Evolutionary conservation across 148 eudicot genomes (phyloP), one percentile per base, ranked within the genome.

Genomic region (Gaultheria prostrata): DNA sequence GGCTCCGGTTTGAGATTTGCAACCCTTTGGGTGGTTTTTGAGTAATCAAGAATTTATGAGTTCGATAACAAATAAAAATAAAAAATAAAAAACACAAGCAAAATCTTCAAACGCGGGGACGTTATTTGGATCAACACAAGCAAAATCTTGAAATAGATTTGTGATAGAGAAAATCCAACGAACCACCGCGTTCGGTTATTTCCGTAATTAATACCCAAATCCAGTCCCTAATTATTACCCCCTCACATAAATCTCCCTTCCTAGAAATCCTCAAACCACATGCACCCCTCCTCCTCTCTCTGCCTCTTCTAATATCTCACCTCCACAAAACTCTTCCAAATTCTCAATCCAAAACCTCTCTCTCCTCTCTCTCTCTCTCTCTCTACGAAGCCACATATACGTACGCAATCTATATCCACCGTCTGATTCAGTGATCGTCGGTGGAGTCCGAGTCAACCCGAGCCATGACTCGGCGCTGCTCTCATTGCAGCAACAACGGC

Each of bases 401-500:
- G 69, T 8, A 10, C 5, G n/a, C 6, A 1, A 76, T 50, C 5
- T 63, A 21, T 79, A 4, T 59, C 10, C 9, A 65, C 45, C n/a
- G 28, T 35, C 7, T 59, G 18, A 17, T 2, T 75, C 43, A 69
- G 74, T 50, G 48, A 61, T 70, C 8, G 15, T 45, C 45, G 28
- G 78, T 33, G 24, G 83, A 46, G 76, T 49, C 63, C 43, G 83
- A 73, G 88, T 80, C 79, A 51, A 63, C 20, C 32, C 33, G 43
- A 39, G 65, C 73, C 73, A 95, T 95, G 98, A 92, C 94, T 83
- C 91, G 98, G 82, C 90, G 94, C 30, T 95, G 98, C 84, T 95
- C 98, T 57, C 95, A 91, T 86, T 95, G 98, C 83, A 90, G 90
- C 81, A 85, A 91, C 90, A 93, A 91, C 80, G 98, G 98, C 67